A percentile compares a stretch with the other conserved stretches of the same genome.
These are phyloP conservation scores for Saprolegnia parasitica DNA, from an alignment of 352 stramenopile species.

Conservation along the genomic window DNA sequence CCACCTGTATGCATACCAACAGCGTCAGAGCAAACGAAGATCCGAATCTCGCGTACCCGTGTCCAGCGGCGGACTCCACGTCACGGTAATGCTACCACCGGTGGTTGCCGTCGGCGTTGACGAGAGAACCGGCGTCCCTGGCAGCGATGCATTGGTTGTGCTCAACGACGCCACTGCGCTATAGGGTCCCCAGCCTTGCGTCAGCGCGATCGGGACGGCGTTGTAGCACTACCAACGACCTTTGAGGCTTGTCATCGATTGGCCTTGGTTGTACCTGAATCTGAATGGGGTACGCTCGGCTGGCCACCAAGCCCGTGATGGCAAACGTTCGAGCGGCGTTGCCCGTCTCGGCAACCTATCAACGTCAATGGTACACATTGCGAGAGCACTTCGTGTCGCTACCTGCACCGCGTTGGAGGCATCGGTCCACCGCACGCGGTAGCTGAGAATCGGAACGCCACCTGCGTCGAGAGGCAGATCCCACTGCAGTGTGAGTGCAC, in stretches of 20 bases:
- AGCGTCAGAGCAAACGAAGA: background rate
- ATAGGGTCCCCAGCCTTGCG: conserved; percentile 44
- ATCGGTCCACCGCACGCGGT: conserved; percentile 42
- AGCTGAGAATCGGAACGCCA: conserved; percentile 52
- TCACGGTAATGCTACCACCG: conserved; percentile 49
- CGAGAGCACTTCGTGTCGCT: conserved; percentile 23
- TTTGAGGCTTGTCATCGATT: too few species aligned
- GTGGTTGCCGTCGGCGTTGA: conserved; percentile 30
- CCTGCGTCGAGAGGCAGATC: conserved; percentile 43
- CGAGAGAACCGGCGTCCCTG: conserved; percentile 35
- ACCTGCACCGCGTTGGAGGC: conserved; percentile 24
- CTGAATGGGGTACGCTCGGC: conserved; percentile 40
- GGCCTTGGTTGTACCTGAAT: conserved; percentile 52
- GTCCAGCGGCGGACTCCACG: conserved; percentile 47
- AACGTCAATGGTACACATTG: conserved; percentile 10
- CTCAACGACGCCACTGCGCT: conserved; percentile 36
- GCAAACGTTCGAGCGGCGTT: conserved; percentile 29
- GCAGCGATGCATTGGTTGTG: conserved; percentile 35
- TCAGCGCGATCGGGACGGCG: conserved; percentile 33
- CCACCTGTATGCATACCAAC: conserved; percentile 33
- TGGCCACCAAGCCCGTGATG: conserved; percentile 34
- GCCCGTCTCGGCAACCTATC: background rate
- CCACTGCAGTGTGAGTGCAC: conserved; percentile 44
- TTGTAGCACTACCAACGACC: conserved; percentile 34
- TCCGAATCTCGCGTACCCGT: conserved; percentile 33